These are phyloP conservation scores for Entomortierella parvispora DNA, from an alignment of 192 early-diverging fungal genomes.

Conservation along the genomic window DNA sequence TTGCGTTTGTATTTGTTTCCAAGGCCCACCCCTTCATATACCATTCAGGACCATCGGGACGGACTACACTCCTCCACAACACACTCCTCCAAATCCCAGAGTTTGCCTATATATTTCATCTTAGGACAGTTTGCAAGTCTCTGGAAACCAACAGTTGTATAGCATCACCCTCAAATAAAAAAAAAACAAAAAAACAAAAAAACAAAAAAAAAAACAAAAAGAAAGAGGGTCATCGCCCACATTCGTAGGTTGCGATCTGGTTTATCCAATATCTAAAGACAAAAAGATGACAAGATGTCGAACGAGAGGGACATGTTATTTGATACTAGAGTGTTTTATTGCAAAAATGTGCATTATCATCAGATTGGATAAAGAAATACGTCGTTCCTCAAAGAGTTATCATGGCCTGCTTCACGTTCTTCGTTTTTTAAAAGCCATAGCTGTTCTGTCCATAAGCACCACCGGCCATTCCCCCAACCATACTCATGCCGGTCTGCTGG, in stretches of 20 bases:
- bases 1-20: background rate
- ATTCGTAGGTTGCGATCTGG: no score
- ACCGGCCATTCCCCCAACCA: constrained; percentile 5
- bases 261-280: no score
- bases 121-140: background rate
- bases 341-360: no score
- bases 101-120: background rate
- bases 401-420: no score
- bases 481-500: constrained; percentile 27
- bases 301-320: no score
- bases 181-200: background rate
- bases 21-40: background rate
- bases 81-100: background rate
- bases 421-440: constrained; percentile 11
- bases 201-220: background rate
- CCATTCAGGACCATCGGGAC: background rate
- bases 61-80: background rate
- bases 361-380: no score
- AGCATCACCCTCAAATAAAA: background rate
- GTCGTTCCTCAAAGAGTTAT: no score
- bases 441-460: constrained; percentile 8
- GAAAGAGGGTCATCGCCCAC: no score
- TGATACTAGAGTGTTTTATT: no score
- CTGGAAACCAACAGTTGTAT: background rate
- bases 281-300: no score